Conservation (phyloP, 495 filamentous ascomycete genomes). For the Cladorrhinum samala region DNA sequence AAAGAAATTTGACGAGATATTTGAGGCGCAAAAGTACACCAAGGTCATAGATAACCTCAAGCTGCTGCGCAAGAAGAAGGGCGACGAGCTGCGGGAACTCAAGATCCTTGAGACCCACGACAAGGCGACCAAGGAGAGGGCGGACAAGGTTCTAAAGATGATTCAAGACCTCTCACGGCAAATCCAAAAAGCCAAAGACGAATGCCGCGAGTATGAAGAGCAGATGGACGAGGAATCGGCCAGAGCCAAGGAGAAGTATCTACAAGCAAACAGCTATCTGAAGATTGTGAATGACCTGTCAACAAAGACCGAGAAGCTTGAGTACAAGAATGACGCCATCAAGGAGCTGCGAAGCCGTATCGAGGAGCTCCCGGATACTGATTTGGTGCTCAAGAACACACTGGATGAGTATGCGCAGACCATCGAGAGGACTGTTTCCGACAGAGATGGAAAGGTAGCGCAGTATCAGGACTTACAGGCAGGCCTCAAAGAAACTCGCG, state of each 20-base stretch:
- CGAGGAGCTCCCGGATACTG: slow-evolving; percentile 67
- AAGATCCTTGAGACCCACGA: slow-evolving; percentile 68
- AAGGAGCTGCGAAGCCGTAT: slow-evolving; percentile 63
- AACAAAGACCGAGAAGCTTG: slow-evolving; percentile 51
- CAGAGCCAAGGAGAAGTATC: slow-evolving; percentile 38
- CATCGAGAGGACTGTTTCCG: slow-evolving; percentile 55
- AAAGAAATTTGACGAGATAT: slow-evolving; percentile 94
- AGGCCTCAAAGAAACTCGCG: slow-evolving; percentile 53
- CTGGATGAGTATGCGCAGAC: slow-evolving; percentile 77
- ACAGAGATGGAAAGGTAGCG: slow-evolving; percentile 55
- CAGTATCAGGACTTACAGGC: slow-evolving; percentile 58
- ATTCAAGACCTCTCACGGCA: slow-evolving; percentile 61
- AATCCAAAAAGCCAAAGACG: slow-evolving; percentile 58
- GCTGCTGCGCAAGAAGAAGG: slow-evolving; percentile 71
- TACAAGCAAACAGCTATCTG: slow-evolving; percentile 41
- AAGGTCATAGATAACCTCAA: slow-evolving; percentile 96
- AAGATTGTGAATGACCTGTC: slow-evolving; percentile 60
- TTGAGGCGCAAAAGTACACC: slow-evolving; percentile 93
- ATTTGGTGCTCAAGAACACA: slow-evolving; percentile 68
- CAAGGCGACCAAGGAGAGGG: slow-evolving; percentile 82
- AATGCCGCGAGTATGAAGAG: slow-evolving; percentile 51
- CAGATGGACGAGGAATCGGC: slow-evolving; percentile 35
- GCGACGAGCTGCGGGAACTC: slow-evolving; percentile 61
- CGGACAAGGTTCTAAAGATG: slow-evolving; percentile 60
- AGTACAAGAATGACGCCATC: slow-evolving; percentile 51